Percentiles rank a stretch among this genome's conserved stretches.
phyloP scores from a whole-genome alignment of 1,284 basidiomycete genomes.

The Psilocybe mexicana region DNA sequence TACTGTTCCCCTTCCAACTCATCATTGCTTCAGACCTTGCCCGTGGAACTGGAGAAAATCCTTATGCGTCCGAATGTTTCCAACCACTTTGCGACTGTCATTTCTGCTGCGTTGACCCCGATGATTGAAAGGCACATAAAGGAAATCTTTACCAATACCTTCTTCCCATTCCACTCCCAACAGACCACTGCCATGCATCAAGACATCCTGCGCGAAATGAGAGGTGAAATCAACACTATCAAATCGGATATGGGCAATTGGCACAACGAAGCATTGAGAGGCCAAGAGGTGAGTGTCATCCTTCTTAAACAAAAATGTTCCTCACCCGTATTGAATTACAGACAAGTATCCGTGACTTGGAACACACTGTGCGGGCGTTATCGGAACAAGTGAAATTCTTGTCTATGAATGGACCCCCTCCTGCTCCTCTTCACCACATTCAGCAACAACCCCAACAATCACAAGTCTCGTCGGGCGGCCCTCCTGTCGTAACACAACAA shows the following conservation, averaged over 20 bases:
- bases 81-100: slow-evolving; percentile 68
- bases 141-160: slow-evolving; percentile 69
- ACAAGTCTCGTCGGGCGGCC: slow-evolving; percentile 44
- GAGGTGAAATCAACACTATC: slow-evolving; percentile 68
- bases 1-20: slow-evolving; percentile 10
- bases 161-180: slow-evolving; percentile 73
- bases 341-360: slow-evolving; percentile 75
- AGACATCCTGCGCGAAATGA: slow-evolving; percentile 72
- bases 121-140: slow-evolving; percentile 79
- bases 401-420: slow-evolving; percentile 48
- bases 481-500: slow-evolving; percentile 33
- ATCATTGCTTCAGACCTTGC: slow-evolving; percentile 54
- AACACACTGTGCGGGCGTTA: slow-evolving; percentile 68
- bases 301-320: neutral
- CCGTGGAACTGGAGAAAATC: slow-evolving; percentile 74
- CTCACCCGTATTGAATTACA: slow-evolving; percentile 28
- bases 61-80: slow-evolving; percentile 75
- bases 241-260: slow-evolving; percentile 76
- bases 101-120: slow-evolving; percentile 67
- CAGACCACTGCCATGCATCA: slow-evolving; percentile 74
- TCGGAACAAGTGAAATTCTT: slow-evolving; percentile 81
- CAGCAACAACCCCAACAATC: slow-evolving; percentile 47
- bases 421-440: slow-evolving; percentile 38
- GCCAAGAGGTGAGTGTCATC: slow-evolving; percentile 62
- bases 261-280: slow-evolving; percentile 74